phyloP scores from a whole-genome alignment of 208 protist genomes.

The Jaenimonas drosophilae region DNA sequence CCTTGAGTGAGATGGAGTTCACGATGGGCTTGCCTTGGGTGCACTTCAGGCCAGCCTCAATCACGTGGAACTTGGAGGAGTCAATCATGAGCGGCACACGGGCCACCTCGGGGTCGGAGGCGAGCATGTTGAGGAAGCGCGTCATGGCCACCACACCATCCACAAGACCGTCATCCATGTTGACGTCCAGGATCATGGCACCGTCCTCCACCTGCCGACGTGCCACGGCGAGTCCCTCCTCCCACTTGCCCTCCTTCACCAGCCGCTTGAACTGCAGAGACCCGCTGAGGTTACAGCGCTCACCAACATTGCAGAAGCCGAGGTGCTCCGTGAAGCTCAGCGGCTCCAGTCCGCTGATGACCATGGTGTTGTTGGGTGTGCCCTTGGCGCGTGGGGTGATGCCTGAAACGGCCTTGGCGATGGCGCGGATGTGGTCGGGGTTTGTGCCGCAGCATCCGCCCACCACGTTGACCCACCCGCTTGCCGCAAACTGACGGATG shows the following conservation, averaged over 20 bases:
- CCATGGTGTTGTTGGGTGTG: slow-evolving; percentile 17
- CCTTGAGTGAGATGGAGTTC: slow-evolving; percentile 96
- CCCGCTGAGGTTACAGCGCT: slow-evolving; percentile 96
- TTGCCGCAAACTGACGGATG: slow-evolving; percentile 35
- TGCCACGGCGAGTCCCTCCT: slow-evolving; percentile 54
- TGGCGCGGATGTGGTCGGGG: slow-evolving; percentile 60
- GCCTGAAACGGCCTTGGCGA: slow-evolving; percentile 24
- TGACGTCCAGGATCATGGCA: slow-evolving; percentile 95
- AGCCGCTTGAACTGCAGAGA: slow-evolving; percentile 92
- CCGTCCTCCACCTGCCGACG: slow-evolving; percentile 89
- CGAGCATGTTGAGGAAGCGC: slow-evolving; percentile 91
- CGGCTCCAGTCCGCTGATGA: slow-evolving; percentile 85
- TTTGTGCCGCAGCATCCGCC: slow-evolving; percentile 71
- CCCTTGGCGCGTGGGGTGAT: slow-evolving; percentile 21
- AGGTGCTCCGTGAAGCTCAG: slow-evolving; percentile 62
- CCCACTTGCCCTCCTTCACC: slow-evolving; percentile 88
- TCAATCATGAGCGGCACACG: slow-evolving; percentile 95
- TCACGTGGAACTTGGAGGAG: slow-evolving; percentile 93
- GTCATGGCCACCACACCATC: slow-evolving; percentile 87
- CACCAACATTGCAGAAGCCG: slow-evolving; percentile 95
- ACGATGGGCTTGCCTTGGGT: slow-evolving; percentile 96
- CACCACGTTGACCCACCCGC: slow-evolving; percentile 53
- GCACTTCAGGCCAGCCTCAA: slow-evolving; percentile 89
- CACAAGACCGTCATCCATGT: slow-evolving; percentile 96
- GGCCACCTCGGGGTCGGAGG: slow-evolving; percentile 91